phyloP scores from a whole-genome alignment of 345 rosid species.

The Hypericum perforatum region DNA sequence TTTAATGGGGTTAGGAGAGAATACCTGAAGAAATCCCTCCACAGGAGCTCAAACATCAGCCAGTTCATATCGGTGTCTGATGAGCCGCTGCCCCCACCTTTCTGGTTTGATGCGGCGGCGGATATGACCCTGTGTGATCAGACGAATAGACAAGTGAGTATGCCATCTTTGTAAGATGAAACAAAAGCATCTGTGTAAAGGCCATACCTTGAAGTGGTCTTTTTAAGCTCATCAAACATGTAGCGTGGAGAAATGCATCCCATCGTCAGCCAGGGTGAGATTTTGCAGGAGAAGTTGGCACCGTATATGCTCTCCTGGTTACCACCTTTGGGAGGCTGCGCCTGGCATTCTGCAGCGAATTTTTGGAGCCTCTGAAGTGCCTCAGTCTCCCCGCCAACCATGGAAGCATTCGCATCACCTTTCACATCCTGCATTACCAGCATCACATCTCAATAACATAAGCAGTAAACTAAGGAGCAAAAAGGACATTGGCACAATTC shows the following conservation, averaged over 20 bases:
- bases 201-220: conserved; percentile 48
- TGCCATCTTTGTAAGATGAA: too few relatives aligned
- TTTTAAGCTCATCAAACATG: conserved; percentile 91
- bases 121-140: conserved; percentile 20
- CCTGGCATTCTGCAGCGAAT: conserved; percentile 71
- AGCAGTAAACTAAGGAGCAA: neutral
- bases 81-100: conserved; percentile 26
- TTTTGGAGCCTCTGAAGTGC: conserved; percentile 68
- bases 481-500: conserved; percentile 4
- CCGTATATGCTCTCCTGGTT: conserved; percentile 58
- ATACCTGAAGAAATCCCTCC: conserved; percentile 99
- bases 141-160: too few relatives aligned
- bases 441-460: neutral
- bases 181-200: too few relatives aligned
- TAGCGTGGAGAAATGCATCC: conserved; percentile 92
- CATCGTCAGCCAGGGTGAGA: conserved; percentile 85
- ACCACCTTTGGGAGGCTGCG: conserved; percentile 66
- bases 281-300: conserved; percentile 91
- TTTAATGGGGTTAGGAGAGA: neutral
- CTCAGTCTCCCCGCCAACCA: conserved; percentile 97
- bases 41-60: conserved; percentile 75
- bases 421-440: conserved; percentile 51
- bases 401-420: conserved; percentile 34
- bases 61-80: conserved; percentile 57
- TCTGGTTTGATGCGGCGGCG: conserved; percentile 23